Evolutionary conservation across 2,329 filamentous ascomycete species (phyloP), one percentile per base, ranked within the genome.

Genomic region (Plenodomus biglobosus): DNA sequence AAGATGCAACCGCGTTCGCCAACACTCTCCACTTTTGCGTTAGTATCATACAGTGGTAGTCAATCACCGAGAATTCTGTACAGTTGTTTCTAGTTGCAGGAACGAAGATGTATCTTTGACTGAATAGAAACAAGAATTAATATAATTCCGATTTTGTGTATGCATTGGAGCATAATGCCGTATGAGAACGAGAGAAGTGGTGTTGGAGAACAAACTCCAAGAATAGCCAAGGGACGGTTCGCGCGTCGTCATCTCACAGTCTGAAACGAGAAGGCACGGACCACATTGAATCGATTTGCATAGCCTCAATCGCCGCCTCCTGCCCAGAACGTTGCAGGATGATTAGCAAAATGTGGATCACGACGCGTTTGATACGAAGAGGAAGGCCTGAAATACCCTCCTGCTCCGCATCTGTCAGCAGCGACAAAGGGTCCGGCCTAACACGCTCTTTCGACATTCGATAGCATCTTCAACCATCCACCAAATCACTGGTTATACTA

Each of bases 271-370:
- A 32, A 32, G 6, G 13, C 27, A 32, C 27, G 13, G 27, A 32
- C 27, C 27, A 32, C 27, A 32, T 32, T 11, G 8, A 32, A 32
- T 44, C 32, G 40, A 32, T 27, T 38, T 37, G 44, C 48, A 39
- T 38, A 50, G 44, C 44, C 48, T 43, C 48, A 40, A 39, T 43
- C 22, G 30, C 36, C 22, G 30, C 36, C 22, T 42, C 39, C 21
- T 38, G 44, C 34, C 44, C 38, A 38, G 39, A 34, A 42, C 34
- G 35, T 42, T 42, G n/a, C 44, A 35, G 48, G 44, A 24, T 40
- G 40, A 51, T 42, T 22, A 41, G 30, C 36, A 19, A 50, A 55
- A 47, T 52, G 54, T 52, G 51, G 54, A 50, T 36, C 46, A 41
- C n/a, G 40, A 40, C 27, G 41, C 32, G 41, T 47, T 44, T 52